Evolutionary conservation across 108 stramenopile species (phyloP).

Genomic region (Pseudonitzschia multistriata): DNA sequence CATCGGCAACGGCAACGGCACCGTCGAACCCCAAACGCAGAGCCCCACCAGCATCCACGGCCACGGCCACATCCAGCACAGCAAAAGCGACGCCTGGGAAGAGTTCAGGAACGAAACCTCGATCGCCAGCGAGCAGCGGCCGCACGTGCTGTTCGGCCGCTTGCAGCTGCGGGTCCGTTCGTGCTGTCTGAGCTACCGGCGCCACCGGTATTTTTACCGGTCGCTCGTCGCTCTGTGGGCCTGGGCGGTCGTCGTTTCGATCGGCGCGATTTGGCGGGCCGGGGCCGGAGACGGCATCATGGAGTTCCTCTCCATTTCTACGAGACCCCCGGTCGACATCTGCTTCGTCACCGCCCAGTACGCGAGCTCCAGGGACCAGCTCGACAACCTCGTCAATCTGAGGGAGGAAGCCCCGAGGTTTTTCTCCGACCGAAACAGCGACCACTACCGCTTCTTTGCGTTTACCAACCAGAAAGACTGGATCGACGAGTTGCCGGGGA

Average conservation of each 20-base stretch:
- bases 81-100: not conserved
- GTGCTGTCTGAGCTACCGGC: not conserved
- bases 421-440: not conserved
- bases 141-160: not conserved
- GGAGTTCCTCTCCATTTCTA: conserved; percentile 4
- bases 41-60: not conserved
- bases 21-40: not conserved
- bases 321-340: conserved; percentile 4
- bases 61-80: no score
- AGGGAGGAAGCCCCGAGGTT: conserved; percentile 7
- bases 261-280: not conserved
- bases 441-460: conserved; percentile 8
- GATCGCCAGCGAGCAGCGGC: not conserved
- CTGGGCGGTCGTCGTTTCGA: not conserved
- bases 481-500: not conserved
- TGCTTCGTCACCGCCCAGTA: conserved; percentile 18
- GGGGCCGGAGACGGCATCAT: not conserved
- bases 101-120: conserved; percentile 5
- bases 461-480: conserved; percentile 12
- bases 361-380: conserved; percentile 9
- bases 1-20: not conserved
- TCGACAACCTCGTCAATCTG: conserved; percentile 11
- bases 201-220: not conserved
- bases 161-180: not conserved
- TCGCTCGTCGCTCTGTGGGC: not conserved